Conservation (phyloP, 225 moss, liverwort and hornwort genomes). For the Anthoceros angustus region DNA sequence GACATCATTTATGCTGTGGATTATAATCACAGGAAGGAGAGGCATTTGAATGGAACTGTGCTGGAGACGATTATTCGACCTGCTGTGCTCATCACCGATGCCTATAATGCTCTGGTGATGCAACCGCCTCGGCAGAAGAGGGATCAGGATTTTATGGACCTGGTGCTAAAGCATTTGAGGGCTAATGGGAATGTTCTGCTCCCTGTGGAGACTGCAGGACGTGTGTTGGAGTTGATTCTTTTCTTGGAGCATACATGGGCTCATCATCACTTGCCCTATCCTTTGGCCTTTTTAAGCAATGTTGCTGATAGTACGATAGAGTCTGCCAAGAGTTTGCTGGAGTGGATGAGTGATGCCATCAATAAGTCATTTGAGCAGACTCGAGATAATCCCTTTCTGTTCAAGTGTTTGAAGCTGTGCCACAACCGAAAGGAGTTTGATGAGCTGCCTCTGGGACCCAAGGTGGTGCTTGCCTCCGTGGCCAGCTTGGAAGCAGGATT, state of each 20-base stretch:
- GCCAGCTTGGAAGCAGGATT: constrained; percentile 98
- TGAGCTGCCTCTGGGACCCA: constrained; percentile 67
- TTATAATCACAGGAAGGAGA: constrained; percentile 94
- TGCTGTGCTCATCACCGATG: constrained; percentile 90
- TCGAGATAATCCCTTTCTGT: constrained; percentile 77
- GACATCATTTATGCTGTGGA: constrained; percentile 98
- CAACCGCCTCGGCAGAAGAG: constrained; percentile 85
- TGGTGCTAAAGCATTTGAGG: constrained; percentile 57
- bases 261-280: constrained; percentile 69
- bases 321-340: constrained; percentile 91
- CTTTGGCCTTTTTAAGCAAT: constrained; percentile 82
- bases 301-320: constrained; percentile 93
- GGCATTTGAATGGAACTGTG: constrained; percentile 91
- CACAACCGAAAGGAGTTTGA: constrained; percentile 85
- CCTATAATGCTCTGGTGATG: constrained; percentile 87
- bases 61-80: constrained; percentile 82
- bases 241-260: constrained; percentile 95
- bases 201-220: constrained; percentile 93
- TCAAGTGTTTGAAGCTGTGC: constrained; percentile 91
- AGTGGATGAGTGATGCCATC: constrained; percentile 99
- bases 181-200: constrained; percentile 81
- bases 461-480: constrained; percentile 98
- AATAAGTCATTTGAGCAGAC: constrained; percentile 93
- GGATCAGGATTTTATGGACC: constrained; percentile 77
- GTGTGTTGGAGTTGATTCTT: constrained; percentile 91